Percentiles rank a stretch among this genome's conserved stretches.
These are phyloP conservation scores for Oxyria digyna DNA, from an alignment of 148 eudicot genomes.

Conservation along the genomic window DNA sequence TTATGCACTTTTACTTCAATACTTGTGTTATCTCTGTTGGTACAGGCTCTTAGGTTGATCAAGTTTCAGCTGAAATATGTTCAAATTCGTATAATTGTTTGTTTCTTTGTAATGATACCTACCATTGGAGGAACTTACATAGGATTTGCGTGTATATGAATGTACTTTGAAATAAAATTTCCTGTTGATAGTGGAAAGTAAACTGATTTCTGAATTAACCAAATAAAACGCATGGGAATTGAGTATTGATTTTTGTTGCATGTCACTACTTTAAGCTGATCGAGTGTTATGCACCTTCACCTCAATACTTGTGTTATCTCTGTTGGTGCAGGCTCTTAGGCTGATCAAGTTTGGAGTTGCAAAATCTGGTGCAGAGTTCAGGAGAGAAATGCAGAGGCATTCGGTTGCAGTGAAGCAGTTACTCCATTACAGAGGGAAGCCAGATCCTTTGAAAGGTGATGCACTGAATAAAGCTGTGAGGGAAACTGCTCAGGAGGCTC, in stretches of 20 bases:
- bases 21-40: not conserved
- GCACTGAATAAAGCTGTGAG: slow-evolving; percentile 86
- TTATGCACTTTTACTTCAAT: not conserved
- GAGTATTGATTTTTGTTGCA: not conserved
- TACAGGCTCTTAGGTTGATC: slow-evolving; percentile 76
- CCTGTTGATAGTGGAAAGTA: not conserved
- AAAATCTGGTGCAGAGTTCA: slow-evolving; percentile 83
- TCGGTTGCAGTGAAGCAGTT: slow-evolving; percentile 84
- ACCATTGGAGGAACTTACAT: not conserved
- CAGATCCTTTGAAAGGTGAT: slow-evolving; percentile 86
- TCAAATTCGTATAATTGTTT: too few relatives aligned
- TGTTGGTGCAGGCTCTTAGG: slow-evolving; percentile 55
- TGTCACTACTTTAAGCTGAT: not conserved
- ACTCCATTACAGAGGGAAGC: slow-evolving; percentile 78
- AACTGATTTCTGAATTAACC: not conserved
- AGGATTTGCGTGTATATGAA: not conserved
- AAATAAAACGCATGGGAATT: not conserved
- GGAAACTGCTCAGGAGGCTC: slow-evolving; percentile 87
- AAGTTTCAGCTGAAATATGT: slow-evolving; percentile 48
- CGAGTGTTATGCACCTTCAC: not conserved
- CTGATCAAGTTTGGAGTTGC: slow-evolving; percentile 82
- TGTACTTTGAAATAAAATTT: not conserved
- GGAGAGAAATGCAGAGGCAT: slow-evolving; percentile 96
- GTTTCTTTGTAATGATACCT: not conserved
- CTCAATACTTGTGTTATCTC: not conserved